phyloP scores from a whole-genome alignment of 2,329 filamentous ascomycete species.

The Aspergillus sp. region DNA sequence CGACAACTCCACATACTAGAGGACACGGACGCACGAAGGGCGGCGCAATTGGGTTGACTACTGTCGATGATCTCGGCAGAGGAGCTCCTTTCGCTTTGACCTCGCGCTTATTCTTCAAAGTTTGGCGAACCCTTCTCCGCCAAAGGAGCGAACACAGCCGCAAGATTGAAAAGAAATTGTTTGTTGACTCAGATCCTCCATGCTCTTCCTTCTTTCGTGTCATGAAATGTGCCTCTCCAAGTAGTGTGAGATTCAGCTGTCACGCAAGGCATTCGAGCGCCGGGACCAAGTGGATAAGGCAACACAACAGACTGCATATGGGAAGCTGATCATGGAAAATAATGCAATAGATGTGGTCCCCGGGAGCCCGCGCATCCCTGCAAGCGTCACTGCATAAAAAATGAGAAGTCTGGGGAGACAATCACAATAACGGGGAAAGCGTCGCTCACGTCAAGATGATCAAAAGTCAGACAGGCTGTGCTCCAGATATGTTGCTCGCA shows the following conservation, averaged over 20 bases:
- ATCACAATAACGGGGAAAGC: background rate
- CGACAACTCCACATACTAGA: background rate
- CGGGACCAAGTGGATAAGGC: slow-evolving; percentile 1
- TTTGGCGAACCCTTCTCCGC: slow-evolving; percentile 2
- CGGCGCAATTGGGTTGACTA: background rate
- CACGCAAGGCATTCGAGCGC: background rate
- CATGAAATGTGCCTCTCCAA: background rate
- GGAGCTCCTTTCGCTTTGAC: slow-evolving; percentile 2
- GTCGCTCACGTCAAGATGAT: background rate
- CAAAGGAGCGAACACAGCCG: slow-evolving; percentile 3
- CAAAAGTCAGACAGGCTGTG: background rate
- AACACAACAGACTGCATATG: background rate
- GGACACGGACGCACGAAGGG: background rate
- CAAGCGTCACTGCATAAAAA: slow-evolving; percentile 1
- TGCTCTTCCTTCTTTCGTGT: background rate
- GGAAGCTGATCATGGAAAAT: background rate
- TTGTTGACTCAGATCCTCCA: background rate
- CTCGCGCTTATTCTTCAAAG: background rate
- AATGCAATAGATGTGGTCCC: slow-evolving; percentile 1
- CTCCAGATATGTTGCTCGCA: background rate
- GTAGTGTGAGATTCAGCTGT: background rate
- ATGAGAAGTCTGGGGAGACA: slow-evolving; percentile 6
- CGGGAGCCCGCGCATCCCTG: slow-evolving; percentile 2
- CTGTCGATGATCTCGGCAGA: background rate
- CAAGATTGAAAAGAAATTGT: background rate